Evolutionary conservation across 1,284 basidiomycete genomes (phyloP).

Genomic region (Athelia psychrophila): DNA sequence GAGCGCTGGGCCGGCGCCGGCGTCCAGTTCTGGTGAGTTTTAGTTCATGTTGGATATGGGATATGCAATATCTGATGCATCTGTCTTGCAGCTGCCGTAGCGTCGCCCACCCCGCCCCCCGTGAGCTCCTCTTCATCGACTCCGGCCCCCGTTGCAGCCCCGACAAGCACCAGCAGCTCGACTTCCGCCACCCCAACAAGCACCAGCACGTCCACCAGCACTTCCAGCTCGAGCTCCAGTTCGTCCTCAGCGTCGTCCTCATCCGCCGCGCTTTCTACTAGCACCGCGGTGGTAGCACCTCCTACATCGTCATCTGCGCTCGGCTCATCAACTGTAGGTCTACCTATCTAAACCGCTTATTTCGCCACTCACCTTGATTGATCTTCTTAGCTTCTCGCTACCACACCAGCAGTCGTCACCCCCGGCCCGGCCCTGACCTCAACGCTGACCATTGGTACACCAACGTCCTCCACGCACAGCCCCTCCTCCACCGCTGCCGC

Average conservation of each 20-base stretch:
- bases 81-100: too few relatives aligned
- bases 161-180: neutral
- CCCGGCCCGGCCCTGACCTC: neutral
- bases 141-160: neutral
- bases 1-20: too few relatives aligned
- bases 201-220: neutral
- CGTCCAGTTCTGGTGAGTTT: too few relatives aligned
- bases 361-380: neutral
- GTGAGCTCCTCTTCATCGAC: too few relatives aligned
- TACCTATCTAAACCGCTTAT: neutral
- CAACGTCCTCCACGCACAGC: neutral
- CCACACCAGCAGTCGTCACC: neutral
- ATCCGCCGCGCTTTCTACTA: neutral
- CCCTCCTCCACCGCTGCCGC: neutral
- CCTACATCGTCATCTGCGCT: neutral
- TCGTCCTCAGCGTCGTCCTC: neutral
- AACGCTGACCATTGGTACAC: neutral
- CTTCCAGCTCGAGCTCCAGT: neutral
- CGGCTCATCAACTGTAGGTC: neutral
- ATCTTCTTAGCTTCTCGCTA: neutral
- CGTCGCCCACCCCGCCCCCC: too few relatives aligned
- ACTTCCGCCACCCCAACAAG: constrained; percentile 5
- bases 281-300: neutral
- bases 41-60: too few relatives aligned
- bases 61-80: too few relatives aligned